Evolutionary conservation across 2,329 filamentous ascomycete species (phyloP).

Genomic region (Fusarium fracticaudum): DNA sequence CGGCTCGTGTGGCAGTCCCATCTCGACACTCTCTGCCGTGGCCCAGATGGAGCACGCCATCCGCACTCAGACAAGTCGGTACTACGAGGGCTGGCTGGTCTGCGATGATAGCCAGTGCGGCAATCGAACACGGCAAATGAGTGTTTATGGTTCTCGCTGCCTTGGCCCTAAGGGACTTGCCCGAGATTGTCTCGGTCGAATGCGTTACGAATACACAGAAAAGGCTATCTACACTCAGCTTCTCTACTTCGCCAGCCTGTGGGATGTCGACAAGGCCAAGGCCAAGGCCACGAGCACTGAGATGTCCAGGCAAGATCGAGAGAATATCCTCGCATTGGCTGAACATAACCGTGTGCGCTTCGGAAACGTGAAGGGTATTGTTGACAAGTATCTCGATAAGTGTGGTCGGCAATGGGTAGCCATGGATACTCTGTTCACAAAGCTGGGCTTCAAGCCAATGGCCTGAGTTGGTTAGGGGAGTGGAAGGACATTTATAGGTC

Average conservation of each 20-base stretch:
- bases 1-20: slow-evolving; percentile 69
- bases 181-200: slow-evolving; percentile 83
- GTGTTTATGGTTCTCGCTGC: slow-evolving; percentile 90
- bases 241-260: slow-evolving; percentile 84
- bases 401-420: slow-evolving; percentile 93
- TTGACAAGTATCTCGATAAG: slow-evolving; percentile 87
- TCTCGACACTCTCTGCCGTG: slow-evolving; percentile 78
- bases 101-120: slow-evolving; percentile 92
- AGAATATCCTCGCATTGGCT: slow-evolving; percentile 75
- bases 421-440: slow-evolving; percentile 87
- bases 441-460: slow-evolving; percentile 63
- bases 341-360: slow-evolving; percentile 87
- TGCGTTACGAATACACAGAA: slow-evolving; percentile 89
- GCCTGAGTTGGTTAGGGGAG: neutral
- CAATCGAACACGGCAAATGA: slow-evolving; percentile 88
- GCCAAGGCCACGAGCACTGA: slow-evolving; percentile 58
- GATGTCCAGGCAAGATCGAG: slow-evolving; percentile 63
- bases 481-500: neutral
- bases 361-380: slow-evolving; percentile 76
- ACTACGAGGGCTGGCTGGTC: slow-evolving; percentile 92
- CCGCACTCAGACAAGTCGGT: slow-evolving; percentile 78
- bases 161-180: slow-evolving; percentile 87
- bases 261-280: slow-evolving; percentile 87
- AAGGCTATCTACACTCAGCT: slow-evolving; percentile 96
- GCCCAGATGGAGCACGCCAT: slow-evolving; percentile 90